Base-by-base conservation (phyloP, 768 basidiomycete species). In the Tricholoma furcatifolium region DNA sequence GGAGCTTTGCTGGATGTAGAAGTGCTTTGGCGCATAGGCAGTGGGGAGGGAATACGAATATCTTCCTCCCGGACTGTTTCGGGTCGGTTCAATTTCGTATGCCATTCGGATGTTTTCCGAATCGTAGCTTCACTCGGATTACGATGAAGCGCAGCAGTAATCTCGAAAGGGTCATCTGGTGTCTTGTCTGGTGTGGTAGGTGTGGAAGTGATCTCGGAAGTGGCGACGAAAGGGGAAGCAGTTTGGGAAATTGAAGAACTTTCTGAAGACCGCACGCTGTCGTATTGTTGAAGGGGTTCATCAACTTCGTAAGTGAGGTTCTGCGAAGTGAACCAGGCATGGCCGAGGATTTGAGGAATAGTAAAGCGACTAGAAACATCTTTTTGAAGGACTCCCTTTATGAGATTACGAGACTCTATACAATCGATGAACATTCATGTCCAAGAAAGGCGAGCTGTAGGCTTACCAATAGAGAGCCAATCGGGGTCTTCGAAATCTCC, bases 401-500 rank as follows among this genome's bases (percentile, higher is more conserved):
- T 82, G 23, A 99, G 73, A 63, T 89, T 84, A 40, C 92, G 87
- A n/a, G 90, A 81, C 64, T 95, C 96, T 96, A 49, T 47, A 49
- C 27, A 27, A 27, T 27, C 59, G 41, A 20, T 32, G 47, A 41
- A 17, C 12, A 7, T 34, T 20, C 34, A 36, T 27, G 23, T 38
- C 17, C 40, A 32, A 30, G 27, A 53, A 39, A 42, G 31, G 44
- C 32, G 32, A 6, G 17, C 2, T 44, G 32, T 15, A 8, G n/a
- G 64, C 75, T 51, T 67, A 95, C 95, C 92, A 62, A 78, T 70
- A 24, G 92, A 91, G 15, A 98, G 75, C 94, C 95, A 99, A 53
- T 85, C 82, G 6, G 93, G 94, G 63, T 98, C 91, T 57, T 96
- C 92, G 64, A 90, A 98, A 41, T 88, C 84, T 14, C 88, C 92